Evolutionary conservation across 1,284 basidiomycete species (phyloP), one percentile per base, ranked within the genome.

Genomic region (Rhodotorula sp.): DNA sequence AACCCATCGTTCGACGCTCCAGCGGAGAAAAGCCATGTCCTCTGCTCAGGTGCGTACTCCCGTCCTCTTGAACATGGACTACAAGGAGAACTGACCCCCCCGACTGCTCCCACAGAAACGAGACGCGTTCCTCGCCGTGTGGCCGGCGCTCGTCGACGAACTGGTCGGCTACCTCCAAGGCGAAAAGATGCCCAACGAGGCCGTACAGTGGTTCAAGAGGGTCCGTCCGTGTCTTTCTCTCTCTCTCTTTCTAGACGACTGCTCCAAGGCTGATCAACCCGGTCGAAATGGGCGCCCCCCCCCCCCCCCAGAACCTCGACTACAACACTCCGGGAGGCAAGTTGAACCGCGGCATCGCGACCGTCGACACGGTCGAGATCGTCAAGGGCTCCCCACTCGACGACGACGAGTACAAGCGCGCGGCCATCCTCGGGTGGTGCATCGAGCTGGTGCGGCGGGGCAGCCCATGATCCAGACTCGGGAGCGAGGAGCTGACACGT

Each of bases 271-370:
- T 34, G 34, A 34, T 34, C 34, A 34, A 34, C 34, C 5, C 43
- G 34, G 45, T 54, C 50, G 38, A 34, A 34, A 34, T 34, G 34
- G 28, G 28, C 28, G 28, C 28, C 28, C n/a, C n/a, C n/a, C n/a
- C n/a, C n/a, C n/a, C n/a, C n/a, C n/a, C 8, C 86, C 74, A 97
- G 93, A 94, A 87, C 80, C 84, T 99, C 72, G 88, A 97, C 79
- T 92, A 95, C 85, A 99, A 99, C 83, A 90, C 92, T 15, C 93
- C 95, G 0, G 93, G 93, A 23, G 94, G 95, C 18, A 99, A 99
- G 83, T 89, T 98, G 71, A 99, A 97, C 83, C 89, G 95, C 49
- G 95, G 95, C 50, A 86, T 98, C 80, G 93, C 92, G 14, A 95
- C 98, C 74, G 90, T 95, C 61, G 95, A 99, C 83, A 92, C 93